Base-by-base conservation (phyloP, 768 basidiomycete genomes). In the Dendrothele bispora region DNA sequence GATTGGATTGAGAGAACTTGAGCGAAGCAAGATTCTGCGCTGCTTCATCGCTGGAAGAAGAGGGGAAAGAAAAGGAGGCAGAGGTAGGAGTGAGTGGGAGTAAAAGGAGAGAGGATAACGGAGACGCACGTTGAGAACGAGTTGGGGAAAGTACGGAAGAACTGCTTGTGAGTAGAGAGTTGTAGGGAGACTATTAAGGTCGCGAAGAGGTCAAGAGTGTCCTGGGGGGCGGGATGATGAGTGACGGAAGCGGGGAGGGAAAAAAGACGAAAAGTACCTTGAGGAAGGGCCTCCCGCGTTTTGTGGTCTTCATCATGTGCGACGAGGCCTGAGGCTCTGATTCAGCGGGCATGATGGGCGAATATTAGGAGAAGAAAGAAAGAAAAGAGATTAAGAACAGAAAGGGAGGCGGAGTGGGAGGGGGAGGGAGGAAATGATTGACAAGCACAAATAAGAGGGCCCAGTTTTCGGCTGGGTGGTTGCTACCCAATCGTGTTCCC, bases 291-390 rank as follows among this genome's bases (percentile, higher is more conserved):
- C 94, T 80, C 52, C 94, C 94, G 62, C 94, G 84, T 75, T 92
- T 91, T 64, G 94, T 95, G 12, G 91, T 95, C 82, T 95, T 95
- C 94, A 98, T 97, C 90, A 95, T 91, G 68, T 95, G 94, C 22
- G 90, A 91, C 34, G 88, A 83, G 34, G 81, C 74, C 58, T 78
- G 78, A 25, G 78, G 71, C 40, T 75, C 64, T 60, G 59, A 45
- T 54, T 79, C 78, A 48, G 73, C 57, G 36, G 64, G 56, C 74
- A 71, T 74, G 32, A 58, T 59, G 49, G 43, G 50, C 51, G 54
- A 51, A 58, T 60, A 60, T 30, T 34, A 46, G 56, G 48, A 52
- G 49, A 51, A 20, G 37, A 43, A 32, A 36, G 15, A 39, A 54
- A 58, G 55, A 58, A 59, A 58, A 62, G 36, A 25, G 53, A 59